Evolutionary conservation across 768 basidiomycete species (phyloP).

Genomic region (Kwoniella pini): DNA sequence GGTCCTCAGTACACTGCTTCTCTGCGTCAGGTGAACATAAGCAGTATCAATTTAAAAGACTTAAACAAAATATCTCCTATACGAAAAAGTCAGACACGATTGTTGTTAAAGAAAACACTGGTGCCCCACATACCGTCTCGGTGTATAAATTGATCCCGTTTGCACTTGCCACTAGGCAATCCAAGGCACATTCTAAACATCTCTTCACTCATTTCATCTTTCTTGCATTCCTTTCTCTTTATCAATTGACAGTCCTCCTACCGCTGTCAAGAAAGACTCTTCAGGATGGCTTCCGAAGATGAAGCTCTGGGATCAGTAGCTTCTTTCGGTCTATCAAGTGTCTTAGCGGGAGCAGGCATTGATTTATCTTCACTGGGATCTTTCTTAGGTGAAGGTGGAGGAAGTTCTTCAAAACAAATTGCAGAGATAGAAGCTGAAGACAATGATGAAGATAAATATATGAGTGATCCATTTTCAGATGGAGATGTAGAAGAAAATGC

Average conservation of each 20-base stretch:
- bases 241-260: not conserved
- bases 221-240: not conserved
- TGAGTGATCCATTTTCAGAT: conserved; percentile 30
- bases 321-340: conserved; percentile 28
- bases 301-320: conserved; percentile 28
- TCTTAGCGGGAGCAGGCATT: conserved; percentile 35
- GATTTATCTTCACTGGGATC: conserved; percentile 29
- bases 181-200: not conserved
- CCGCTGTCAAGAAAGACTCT: not conserved
- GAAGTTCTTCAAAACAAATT: conserved; percentile 16
- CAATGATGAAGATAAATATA: conserved; percentile 35
- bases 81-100: no score
- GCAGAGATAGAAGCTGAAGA: conserved; percentile 40
- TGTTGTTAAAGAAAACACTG: no score
- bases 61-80: no score
- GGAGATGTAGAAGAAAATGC: conserved; percentile 28
- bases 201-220: not conserved
- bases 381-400: conserved; percentile 22
- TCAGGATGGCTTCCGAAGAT: conserved; percentile 27
- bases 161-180: not conserved
- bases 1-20: no score
- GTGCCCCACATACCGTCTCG: no score
- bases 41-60: no score
- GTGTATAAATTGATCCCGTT: no score
- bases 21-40: no score